Conservation (phyloP, 345 rosid genomes). For the Corymbia maculata region DNA sequence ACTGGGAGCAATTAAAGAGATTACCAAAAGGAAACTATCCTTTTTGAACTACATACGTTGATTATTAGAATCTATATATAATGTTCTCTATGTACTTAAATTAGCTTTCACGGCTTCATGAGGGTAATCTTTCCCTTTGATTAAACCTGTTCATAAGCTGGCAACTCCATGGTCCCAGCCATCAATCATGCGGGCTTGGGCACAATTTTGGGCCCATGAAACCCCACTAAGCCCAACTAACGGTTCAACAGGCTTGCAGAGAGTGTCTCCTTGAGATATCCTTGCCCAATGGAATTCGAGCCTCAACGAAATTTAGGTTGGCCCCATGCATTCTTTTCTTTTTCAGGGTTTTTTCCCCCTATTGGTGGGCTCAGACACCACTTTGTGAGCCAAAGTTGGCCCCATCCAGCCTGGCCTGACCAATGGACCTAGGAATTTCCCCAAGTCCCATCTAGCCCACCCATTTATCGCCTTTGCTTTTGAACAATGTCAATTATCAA, state of each 20-base stretch:
- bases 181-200: background rate
- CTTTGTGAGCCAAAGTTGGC: background rate
- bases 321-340: background rate
- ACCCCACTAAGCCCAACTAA: background rate
- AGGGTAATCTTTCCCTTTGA: background rate
- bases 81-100: background rate
- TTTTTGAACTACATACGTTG: background rate
- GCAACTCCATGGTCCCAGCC: background rate
- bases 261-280: background rate
- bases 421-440: background rate
- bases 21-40: background rate
- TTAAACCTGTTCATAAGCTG: background rate
- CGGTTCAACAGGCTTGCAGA: background rate
- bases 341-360: background rate
- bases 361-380: background rate
- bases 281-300: background rate
- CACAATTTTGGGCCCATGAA: background rate
- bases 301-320: background rate
- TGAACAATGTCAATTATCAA: background rate
- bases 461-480: background rate
- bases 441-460: background rate
- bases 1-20: background rate
- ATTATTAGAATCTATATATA: background rate
- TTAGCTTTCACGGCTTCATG: background rate
- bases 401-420: background rate